Base-by-base conservation (phyloP, 768 basidiomycete genomes). In the Amanita fuliginea region DNA sequence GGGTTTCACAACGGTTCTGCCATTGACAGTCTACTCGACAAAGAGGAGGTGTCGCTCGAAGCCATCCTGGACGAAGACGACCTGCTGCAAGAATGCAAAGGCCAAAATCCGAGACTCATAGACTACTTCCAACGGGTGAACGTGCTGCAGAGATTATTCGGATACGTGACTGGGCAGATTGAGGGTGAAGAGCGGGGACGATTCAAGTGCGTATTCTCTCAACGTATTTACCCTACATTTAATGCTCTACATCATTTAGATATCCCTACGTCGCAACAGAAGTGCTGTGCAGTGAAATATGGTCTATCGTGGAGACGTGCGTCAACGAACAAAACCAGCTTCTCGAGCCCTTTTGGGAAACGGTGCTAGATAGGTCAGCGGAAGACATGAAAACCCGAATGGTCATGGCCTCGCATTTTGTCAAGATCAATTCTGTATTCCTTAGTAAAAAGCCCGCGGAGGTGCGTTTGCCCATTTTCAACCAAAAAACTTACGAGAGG, bases 241-340 rank as follows among this genome's bases (percentile, higher is more conserved):
- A 45, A 36, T 13, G 24, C 22, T 22, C 30, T 49, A 43, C 44
- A 26, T 21, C 39, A 26, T 44, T 35, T 37, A 96, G 94, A 65
- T 97, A 91, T 64, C 91, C 94, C 1, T 86, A 89, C 59, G 80
- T 93, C 18, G 86, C 91, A 13, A 92, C 94, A 22, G 95, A 98
- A 64, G 91, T 97, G 19, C 77, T 98, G 30, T 94, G 92, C 67
- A 87, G 89, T 64, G 93, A 95, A 58, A 84, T 95, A 66, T 96
- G 92, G 85, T 87, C 86, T 18, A 89, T 97, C 59, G 82, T 92
- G 42, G 91, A 93, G 65, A 90, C 89, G 1, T 88, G 91, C 57
- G 71, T 95, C 58, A 75, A 74, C 57, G 72, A 84, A 57, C 72
- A 77, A 46, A 72, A 80, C 8, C 78, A 84, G 51, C 73, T 96